A percentile compares a stretch with the other conserved stretches of the same genome.
These are phyloP conservation scores for Mucor velutinosus DNA, from an alignment of 371 early-diverging fungal genomes.

Conservation along the genomic window DNA sequence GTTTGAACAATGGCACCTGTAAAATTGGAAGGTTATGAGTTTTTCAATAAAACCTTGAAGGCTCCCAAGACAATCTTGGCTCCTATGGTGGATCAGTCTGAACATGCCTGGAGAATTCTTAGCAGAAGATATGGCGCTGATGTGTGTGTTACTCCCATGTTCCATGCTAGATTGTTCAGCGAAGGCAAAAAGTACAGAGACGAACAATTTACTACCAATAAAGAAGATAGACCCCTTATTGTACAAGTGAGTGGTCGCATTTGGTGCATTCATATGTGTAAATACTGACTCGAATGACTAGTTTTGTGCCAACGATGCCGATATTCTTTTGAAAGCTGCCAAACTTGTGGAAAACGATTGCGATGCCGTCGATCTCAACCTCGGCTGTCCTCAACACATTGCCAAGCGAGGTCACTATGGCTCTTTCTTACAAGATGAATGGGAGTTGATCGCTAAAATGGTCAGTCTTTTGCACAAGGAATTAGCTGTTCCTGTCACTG, in stretches of 20 bases:
- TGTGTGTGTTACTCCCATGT: slow-evolving; percentile 99
- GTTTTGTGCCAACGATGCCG: slow-evolving; percentile 98
- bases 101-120: slow-evolving; percentile 93
- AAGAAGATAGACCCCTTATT: slow-evolving; percentile 87
- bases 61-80: slow-evolving; percentile 84
- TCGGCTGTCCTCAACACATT: slow-evolving; percentile 98
- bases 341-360: slow-evolving; percentile 83
- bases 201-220: slow-evolving; percentile 78
- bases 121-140: slow-evolving; percentile 90
- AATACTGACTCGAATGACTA: slow-evolving; percentile 21
- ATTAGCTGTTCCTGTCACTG: slow-evolving; percentile 94
- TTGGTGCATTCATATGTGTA: neutral
- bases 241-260: slow-evolving; percentile 70
- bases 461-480: slow-evolving; percentile 78
- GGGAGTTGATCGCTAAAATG: slow-evolving; percentile 85
- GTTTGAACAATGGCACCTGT: slow-evolving; percentile 8
- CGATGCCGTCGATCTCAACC: slow-evolving; percentile 97
- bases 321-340: slow-evolving; percentile 84
- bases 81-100: slow-evolving; percentile 96
- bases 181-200: slow-evolving; percentile 68
- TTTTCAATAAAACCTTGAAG: slow-evolving; percentile 70
- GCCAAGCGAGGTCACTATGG: slow-evolving; percentile 97
- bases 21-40: slow-evolving; percentile 82
- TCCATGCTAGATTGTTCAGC: slow-evolving; percentile 88
- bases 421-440: slow-evolving; percentile 95